Base-by-base conservation (phyloP, 495 filamentous ascomycete genomes). In the Aspergillus ostianus region DNA sequence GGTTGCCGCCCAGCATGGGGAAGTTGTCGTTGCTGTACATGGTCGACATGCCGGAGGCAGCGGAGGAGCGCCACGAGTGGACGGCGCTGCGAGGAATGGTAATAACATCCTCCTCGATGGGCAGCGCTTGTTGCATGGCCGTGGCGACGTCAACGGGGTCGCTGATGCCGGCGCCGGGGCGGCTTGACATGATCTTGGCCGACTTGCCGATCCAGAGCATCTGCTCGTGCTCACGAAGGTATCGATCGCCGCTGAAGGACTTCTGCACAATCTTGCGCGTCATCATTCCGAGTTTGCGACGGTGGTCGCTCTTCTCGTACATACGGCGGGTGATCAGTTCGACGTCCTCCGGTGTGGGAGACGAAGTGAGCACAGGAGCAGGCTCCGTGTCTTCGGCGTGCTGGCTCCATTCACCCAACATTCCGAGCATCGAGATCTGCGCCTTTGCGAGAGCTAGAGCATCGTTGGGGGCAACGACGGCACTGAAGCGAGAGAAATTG, bases 151-250 rank as follows among this genome's bases (percentile, higher is more conserved):
- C 70, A 0, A 62, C 50, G 0, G 67, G 70, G 47, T 74, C 74
- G 41, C 61, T 63, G 7, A 62, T 55, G 29, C 64, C 61, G 44
- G 64, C 73, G 12, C 63, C 66, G 8, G 61, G 59, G 15, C 72
- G 69, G 20, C 56, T 72, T 45, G 72, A 69, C 70, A 76, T 78
- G 59, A 72, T 65, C 51, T 77, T 77, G 23, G 64, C 64, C 8
- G 71, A 70, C 66, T 86, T 86, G 36, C 81, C 81, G 36, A 86
- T 80, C 85, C 85, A 87, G 20, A 86, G 80, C 85, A 87, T 87
- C 67, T 88, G 85, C 67, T 88, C 85, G 65, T 88, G 85, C 66
- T 88, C 85, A 26, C 85, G 78, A 15, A 88, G 78, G 60, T 88
- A 89, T 0, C 86, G 75, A 47, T 86, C 82, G 4, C 81, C 81